Evolutionary conservation across 2,329 filamentous ascomycete species (phyloP).

Genomic region (Penicillium sp.): DNA sequence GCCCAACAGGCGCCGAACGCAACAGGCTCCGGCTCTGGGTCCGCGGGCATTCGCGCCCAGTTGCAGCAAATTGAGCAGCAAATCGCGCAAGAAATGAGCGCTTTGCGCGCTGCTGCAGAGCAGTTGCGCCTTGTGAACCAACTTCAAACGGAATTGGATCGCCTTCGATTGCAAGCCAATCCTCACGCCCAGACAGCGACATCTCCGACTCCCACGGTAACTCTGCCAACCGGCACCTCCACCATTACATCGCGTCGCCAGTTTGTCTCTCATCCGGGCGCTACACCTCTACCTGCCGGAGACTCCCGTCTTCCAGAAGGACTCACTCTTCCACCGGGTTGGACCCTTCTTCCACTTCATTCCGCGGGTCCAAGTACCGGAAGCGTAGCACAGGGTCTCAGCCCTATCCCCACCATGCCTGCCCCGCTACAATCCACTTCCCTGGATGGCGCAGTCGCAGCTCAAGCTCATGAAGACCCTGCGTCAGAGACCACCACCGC

Average conservation of each 20-base stretch:
- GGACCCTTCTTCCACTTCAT: conserved; percentile 39
- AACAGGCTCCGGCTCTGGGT: conserved; percentile 29
- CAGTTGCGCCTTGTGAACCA: conserved; percentile 71
- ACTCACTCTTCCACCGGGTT: conserved; percentile 57
- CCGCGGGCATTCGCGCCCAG: conserved; percentile 57
- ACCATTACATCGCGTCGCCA: conserved; percentile 33
- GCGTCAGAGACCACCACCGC: conserved; percentile 1
- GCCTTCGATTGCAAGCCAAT: conserved; percentile 60
- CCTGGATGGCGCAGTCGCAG: neutral
- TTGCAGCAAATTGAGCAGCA: conserved; percentile 70
- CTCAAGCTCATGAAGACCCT: conserved; percentile 1
- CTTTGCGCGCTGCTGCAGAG: conserved; percentile 65
- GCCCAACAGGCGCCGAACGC: conserved; percentile 15
- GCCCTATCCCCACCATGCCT: conserved; percentile 9
- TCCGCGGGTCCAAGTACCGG: conserved; percentile 19
- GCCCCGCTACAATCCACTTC: neutral
- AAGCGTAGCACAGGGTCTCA: conserved; percentile 4
- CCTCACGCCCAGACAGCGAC: conserved; percentile 14
- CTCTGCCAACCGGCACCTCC: conserved; percentile 23
- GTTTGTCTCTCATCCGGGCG: conserved; percentile 35
- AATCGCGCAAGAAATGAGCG: conserved; percentile 68
- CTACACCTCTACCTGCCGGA: conserved; percentile 44
- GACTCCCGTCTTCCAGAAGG: conserved; percentile 55
- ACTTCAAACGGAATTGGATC: conserved; percentile 68
- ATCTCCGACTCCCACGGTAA: conserved; percentile 20